Evolutionary conservation across 2,329 filamentous ascomycete genomes (phyloP).

Genomic region (Colletotrichum liaoningense): DNA sequence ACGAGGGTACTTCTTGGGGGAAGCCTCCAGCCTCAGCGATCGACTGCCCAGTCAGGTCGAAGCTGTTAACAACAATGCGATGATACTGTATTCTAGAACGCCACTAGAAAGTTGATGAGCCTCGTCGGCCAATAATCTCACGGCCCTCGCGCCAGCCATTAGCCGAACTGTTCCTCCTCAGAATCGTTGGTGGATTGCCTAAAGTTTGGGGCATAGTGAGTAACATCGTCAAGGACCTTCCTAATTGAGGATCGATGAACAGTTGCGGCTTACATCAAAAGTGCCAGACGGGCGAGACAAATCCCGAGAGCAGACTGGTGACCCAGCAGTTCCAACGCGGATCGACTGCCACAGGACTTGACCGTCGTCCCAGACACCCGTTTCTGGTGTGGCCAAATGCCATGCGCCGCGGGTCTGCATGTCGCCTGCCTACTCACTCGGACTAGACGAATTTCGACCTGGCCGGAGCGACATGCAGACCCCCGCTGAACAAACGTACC

Average conservation of each 20-base stretch:
- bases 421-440: too few relatives aligned
- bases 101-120: neutral
- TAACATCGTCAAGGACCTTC: constrained; percentile 4
- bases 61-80: neutral
- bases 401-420: neutral
- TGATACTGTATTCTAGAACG: constrained; percentile 3
- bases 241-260: constrained; percentile 11
- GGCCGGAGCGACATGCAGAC: neutral
- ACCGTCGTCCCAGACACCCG: neutral
- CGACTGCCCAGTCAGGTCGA: neutral
- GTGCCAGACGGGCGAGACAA: neutral
- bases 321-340: neutral
- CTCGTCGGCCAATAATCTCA: neutral
- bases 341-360: neutral
- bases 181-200: neutral
- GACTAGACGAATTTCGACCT: neutral
- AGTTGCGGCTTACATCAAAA: constrained; percentile 21
- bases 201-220: neutral
- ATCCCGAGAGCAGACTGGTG: neutral
- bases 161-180: neutral
- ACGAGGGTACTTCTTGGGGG: neutral
- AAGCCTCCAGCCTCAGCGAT: neutral
- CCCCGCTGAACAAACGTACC: constrained; percentile 15
- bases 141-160: neutral
- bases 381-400: neutral